phyloP scores from a whole-genome alignment of 2,329 filamentous ascomycete species.

The Monosporascus sp. region DNA sequence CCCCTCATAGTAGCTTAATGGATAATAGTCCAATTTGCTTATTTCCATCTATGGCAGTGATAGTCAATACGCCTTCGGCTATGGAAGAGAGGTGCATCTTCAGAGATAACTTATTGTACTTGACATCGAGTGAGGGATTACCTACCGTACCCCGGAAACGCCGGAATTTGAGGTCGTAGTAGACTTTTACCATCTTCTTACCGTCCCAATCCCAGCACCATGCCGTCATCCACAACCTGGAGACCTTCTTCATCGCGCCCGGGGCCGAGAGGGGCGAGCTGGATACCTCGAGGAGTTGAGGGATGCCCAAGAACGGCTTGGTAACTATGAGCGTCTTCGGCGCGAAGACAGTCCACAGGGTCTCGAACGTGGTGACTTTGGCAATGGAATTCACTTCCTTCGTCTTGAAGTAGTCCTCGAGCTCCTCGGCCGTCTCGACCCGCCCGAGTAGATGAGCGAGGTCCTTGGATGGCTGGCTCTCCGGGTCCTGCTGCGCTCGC shows the following conservation, averaged over 20 bases:
- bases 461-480: slow-evolving; percentile 8
- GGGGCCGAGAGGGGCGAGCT: slow-evolving; percentile 3
- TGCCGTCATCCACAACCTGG: background rate
- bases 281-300: slow-evolving; percentile 9
- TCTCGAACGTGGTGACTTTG: slow-evolving; percentile 10
- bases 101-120: too few species aligned
- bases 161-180: slow-evolving; percentile 6
- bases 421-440: slow-evolving; percentile 4
- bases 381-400: slow-evolving; percentile 2
- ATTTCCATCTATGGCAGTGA: slow-evolving; percentile 2
- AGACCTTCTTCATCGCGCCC: background rate
- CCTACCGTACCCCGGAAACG: slow-evolving; percentile 7
- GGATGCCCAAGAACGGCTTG: slow-evolving; percentile 4
- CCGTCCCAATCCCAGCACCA: slow-evolving; percentile 11
- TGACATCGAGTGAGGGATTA: background rate
- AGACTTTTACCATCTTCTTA: slow-evolving; percentile 7
- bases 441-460: slow-evolving; percentile 6
- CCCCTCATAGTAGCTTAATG: background rate
- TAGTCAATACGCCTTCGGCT: background rate
- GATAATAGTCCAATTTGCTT: slow-evolving; percentile 7
- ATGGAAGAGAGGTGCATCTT: background rate
- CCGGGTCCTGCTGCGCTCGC: slow-evolving; percentile 3
- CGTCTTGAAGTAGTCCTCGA: slow-evolving; percentile 11
- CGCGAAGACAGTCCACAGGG: slow-evolving; percentile 10
- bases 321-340: slow-evolving; percentile 9